Evolutionary conservation across 495 filamentous ascomycete species (phyloP).

Genomic region (Xylaria castorea): DNA sequence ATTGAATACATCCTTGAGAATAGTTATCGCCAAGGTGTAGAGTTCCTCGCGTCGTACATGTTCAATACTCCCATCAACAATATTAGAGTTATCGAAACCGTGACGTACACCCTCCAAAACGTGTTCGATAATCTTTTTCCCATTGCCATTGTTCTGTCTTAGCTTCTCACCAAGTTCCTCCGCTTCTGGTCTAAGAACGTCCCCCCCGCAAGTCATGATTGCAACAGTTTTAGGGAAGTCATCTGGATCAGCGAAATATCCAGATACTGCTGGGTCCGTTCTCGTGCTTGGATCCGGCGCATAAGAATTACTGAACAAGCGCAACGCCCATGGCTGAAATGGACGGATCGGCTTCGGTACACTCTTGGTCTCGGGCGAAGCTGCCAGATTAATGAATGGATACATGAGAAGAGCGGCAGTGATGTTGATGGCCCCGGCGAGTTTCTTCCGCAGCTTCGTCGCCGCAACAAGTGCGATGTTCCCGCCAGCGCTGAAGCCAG

Average conservation of each 20-base stretch:
- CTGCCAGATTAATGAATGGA: constrained; percentile 21
- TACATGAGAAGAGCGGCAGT: constrained; percentile 19
- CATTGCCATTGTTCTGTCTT: background rate
- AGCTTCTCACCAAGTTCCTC: constrained; percentile 13
- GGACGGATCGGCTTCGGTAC: constrained; percentile 24
- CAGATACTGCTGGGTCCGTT: constrained; percentile 26
- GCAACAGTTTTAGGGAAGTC: constrained; percentile 28
- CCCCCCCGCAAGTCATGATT: constrained; percentile 25
- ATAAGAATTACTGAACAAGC: constrained; percentile 28
- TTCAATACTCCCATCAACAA: constrained; percentile 13
- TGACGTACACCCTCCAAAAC: constrained; percentile 23
- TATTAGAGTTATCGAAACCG: constrained; percentile 25
- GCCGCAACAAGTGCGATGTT: constrained; percentile 23
- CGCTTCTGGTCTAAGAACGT: constrained; percentile 25
- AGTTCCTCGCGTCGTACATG: constrained; percentile 19
- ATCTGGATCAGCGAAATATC: constrained; percentile 20
- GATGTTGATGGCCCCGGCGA: constrained; percentile 12
- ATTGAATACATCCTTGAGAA: constrained; percentile 17
- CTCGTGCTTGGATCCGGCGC: constrained; percentile 22
- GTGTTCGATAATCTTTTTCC: constrained; percentile 16
- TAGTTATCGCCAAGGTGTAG: constrained; percentile 12
- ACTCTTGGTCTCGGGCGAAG: constrained; percentile 9
- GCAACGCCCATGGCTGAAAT: constrained; percentile 2
- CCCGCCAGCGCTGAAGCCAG: constrained; percentile 29
- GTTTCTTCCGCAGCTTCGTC: constrained; percentile 16